Conservation (phyloP, 352 stramenopile genomes). For the Blastocystis hominis region DNA sequence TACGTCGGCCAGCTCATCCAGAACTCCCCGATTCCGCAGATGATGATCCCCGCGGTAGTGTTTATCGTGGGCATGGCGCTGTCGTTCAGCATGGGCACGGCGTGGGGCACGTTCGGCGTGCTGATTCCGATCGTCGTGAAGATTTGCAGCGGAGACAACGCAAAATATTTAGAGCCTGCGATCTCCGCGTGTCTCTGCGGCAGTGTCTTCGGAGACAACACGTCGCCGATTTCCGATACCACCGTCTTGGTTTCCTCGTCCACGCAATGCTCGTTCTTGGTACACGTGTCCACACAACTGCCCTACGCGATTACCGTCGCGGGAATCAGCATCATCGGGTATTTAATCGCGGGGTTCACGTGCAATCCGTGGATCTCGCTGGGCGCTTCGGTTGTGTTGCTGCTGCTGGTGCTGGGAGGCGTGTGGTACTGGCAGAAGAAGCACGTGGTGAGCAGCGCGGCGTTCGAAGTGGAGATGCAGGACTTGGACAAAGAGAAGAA, state of each 20-base stretch:
- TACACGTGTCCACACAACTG: conserved; percentile 66
- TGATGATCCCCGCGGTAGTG: conserved; percentile 72
- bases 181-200: conserved; percentile 75
- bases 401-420: background rate
- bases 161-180: conserved; percentile 73
- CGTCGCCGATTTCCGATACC: conserved; percentile 79
- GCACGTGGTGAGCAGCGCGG: background rate
- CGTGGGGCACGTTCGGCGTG: conserved; percentile 80
- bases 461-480: background rate
- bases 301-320: conserved; percentile 62
- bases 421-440: conserved; percentile 3
- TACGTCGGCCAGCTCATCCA: conserved; percentile 63
- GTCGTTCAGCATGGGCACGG: conserved; percentile 76
- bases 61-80: conserved; percentile 76
- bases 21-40: conserved; percentile 68
- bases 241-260: conserved; percentile 77
- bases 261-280: conserved; percentile 66
- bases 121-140: conserved; percentile 77
- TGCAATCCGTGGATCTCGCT: background rate
- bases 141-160: conserved; percentile 71
- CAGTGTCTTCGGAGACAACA: conserved; percentile 76
- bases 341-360: conserved; percentile 12
- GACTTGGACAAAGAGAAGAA: conserved; percentile 11
- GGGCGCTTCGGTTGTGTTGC: background rate
- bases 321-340: conserved; percentile 1